Evolutionary conservation across 768 basidiomycete genomes (phyloP).

Genomic region (Neoboletus magnificus): DNA sequence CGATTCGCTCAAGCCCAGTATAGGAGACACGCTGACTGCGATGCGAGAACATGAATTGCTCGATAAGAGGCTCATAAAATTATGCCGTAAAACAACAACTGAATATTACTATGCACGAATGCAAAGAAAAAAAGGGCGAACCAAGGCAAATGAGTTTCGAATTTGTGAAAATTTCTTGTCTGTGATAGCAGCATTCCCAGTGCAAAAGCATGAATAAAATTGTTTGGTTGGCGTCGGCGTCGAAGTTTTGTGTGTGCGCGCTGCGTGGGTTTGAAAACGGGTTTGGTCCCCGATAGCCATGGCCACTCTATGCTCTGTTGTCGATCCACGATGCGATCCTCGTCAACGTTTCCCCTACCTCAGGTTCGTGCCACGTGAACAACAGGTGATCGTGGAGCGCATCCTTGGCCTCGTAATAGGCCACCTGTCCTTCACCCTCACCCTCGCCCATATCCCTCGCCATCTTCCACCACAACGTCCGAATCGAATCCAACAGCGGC

Average conservation of each 20-base stretch:
- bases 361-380: constrained; percentile 54
- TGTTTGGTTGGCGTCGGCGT: background rate
- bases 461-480: constrained; percentile 48
- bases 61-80: too few species aligned
- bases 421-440: constrained; percentile 35
- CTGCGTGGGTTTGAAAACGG: background rate
- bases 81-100: background rate
- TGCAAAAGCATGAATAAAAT: background rate
- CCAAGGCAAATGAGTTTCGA: background rate
- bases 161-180: background rate
- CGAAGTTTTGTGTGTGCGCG: background rate
- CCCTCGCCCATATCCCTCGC: constrained; percentile 49
- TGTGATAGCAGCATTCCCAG: background rate
- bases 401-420: constrained; percentile 50
- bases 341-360: constrained; percentile 45
- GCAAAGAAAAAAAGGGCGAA: background rate
- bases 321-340: constrained; percentile 49
- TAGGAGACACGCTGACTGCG: background rate
- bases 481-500: constrained; percentile 52
- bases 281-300: background rate
- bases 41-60: background rate
- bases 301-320: background rate
- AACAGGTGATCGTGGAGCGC: constrained; percentile 52
- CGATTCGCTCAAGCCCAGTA: background rate
- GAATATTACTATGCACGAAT: background rate